phyloP scores from a whole-genome alignment of 768 basidiomycete genomes.

The Leccinum aurantiacum region DNA sequence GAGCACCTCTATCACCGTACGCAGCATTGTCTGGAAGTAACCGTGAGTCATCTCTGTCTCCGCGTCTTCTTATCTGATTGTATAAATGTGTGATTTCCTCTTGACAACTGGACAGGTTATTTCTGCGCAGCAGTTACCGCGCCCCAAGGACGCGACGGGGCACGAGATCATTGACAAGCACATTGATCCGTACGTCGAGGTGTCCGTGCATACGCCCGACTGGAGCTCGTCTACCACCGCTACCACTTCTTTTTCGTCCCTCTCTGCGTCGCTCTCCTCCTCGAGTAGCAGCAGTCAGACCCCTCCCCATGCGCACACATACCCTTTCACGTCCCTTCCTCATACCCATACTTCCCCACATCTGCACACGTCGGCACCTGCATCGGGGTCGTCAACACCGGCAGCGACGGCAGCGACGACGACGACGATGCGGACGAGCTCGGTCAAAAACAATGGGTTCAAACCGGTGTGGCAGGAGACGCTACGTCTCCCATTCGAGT shows the following conservation, averaged over 20 bases:
- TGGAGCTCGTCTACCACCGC: constrained; percentile 42
- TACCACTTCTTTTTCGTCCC: not conserved
- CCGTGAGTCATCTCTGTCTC: constrained; percentile 37
- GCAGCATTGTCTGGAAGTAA: constrained; percentile 63
- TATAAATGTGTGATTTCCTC: not conserved
- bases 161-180: constrained; percentile 60
- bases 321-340: not conserved
- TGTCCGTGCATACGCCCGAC: constrained; percentile 74
- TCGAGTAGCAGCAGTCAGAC: not conserved
- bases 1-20: constrained; percentile 52
- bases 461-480: constrained; percentile 85
- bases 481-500: constrained; percentile 71
- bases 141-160: constrained; percentile 60
- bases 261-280: not conserved
- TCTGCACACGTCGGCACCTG: not conserved
- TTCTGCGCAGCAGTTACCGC: constrained; percentile 88
- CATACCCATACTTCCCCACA: not conserved
- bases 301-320: not conserved
- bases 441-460: constrained; percentile 86
- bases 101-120: constrained; percentile 49
- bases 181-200: constrained; percentile 78
- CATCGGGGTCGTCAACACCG: not conserved
- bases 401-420: constrained; percentile 38
- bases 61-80: not conserved
- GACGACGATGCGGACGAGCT: constrained; percentile 54